Conservation (phyloP, 805 yeast species). For the Zygosaccharomyces lentus region DNA sequence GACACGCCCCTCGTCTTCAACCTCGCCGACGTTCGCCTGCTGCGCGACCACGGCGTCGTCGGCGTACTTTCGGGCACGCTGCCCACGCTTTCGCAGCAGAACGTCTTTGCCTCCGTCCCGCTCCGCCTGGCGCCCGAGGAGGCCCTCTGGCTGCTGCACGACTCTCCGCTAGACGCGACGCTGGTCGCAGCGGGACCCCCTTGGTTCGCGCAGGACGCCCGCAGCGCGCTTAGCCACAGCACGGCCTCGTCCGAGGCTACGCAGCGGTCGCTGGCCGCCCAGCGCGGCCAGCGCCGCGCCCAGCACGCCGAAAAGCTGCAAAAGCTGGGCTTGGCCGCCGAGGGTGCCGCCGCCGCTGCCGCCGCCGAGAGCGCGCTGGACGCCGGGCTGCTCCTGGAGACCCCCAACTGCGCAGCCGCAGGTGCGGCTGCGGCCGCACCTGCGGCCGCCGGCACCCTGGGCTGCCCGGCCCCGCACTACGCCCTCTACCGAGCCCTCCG, state of each 20-base stretch:
- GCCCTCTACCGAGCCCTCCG: conserved; percentile 35
- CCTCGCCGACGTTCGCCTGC: conserved; percentile 45
- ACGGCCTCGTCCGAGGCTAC: conserved; percentile 1
- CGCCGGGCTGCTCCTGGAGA: conserved; percentile 25
- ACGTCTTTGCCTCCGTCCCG: conserved; percentile 81
- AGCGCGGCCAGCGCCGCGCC: conserved; percentile 17
- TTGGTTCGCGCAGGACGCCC: conserved; percentile 8
- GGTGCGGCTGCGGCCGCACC: not conserved
- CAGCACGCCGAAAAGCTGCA: conserved; percentile 22
- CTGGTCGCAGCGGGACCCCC: conserved; percentile 19
- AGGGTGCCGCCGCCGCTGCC: not conserved
- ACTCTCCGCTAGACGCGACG: conserved; percentile 37
- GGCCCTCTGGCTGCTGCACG: conserved; percentile 54
- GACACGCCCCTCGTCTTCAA: conserved; percentile 48
- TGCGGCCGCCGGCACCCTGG: not conserved
- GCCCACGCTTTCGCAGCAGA: conserved; percentile 91
- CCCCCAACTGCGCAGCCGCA: conserved; percentile 15
- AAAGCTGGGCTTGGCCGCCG: conserved; percentile 16
- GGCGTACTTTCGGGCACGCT: conserved; percentile 83
- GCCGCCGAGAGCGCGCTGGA: conserved; percentile 17
- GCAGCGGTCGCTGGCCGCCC: conserved; percentile 10
- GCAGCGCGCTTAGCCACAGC: conserved; percentile 1
- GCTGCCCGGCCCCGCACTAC: conserved; percentile 20
- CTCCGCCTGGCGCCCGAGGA: conserved; percentile 71
- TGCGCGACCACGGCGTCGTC: conserved; percentile 61